These are phyloP conservation scores for Sugiyamaella castrensis DNA, from an alignment of 1,139 yeast genomes.

Conservation along the genomic window DNA sequence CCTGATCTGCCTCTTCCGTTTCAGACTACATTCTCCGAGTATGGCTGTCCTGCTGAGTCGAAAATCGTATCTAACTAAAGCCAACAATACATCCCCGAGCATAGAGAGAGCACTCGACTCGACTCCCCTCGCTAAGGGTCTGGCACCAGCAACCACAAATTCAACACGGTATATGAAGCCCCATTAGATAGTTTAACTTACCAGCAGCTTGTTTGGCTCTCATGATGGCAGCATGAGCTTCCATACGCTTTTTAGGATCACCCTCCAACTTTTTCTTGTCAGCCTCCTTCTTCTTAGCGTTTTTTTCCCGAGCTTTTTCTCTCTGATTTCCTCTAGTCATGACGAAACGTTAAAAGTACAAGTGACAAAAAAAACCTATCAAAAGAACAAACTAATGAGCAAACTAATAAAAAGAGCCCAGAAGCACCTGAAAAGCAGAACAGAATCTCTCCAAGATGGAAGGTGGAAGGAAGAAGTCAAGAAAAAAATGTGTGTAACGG, in stretches of 20 bases:
- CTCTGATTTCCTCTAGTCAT: constrained; percentile 98
- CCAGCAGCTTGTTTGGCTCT: constrained; percentile 84
- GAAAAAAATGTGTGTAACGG: background rate
- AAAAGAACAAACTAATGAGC: constrained; percentile 1
- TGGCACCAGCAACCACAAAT: background rate
- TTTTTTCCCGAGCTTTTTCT: constrained; percentile 88
- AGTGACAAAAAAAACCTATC: background rate
- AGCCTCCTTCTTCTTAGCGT: constrained; percentile 66
- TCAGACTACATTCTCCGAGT: no score
- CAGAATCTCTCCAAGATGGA: background rate
- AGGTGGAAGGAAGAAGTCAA: background rate
- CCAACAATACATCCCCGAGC: no score
- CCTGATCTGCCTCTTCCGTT: no score
- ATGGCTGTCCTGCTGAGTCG: no score
- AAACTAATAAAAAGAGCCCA: background rate
- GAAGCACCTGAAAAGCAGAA: background rate
- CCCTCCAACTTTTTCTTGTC: constrained; percentile 71
- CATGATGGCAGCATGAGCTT: constrained; percentile 81
- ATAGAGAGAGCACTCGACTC: background rate
- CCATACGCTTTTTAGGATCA: constrained; percentile 80
- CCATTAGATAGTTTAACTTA: constrained; percentile 39
- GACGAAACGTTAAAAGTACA: constrained; percentile 14
- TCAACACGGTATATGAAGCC: background rate
- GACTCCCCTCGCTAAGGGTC: background rate
- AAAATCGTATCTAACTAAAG: no score